Base-by-base conservation (phyloP, 768 basidiomycete genomes). In the Cyathus striatus region DNA sequence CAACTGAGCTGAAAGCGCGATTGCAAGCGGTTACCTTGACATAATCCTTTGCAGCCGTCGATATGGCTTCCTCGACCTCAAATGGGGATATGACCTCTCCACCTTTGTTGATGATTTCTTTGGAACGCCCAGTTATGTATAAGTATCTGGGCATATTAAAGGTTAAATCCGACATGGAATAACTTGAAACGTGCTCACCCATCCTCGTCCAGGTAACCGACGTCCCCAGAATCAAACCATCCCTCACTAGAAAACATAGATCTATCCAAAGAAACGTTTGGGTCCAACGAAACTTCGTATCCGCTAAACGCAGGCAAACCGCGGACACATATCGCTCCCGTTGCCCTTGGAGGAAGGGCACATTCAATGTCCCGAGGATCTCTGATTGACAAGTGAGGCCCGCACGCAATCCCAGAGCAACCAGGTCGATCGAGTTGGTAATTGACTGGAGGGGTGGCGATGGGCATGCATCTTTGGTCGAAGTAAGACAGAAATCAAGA, bases 1-100 rank as follows among this genome's bases (percentile, higher is more conserved):
- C 4, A 17, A 20, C 6, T 13, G 17, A 22, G 17, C 23, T 25
- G 16, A 23, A 18, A 41, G 22, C 21, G 18, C 20, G 40, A 23
- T 22, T 23, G 22, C 36, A 50, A 22, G 27, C 7, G 7, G 7
- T 30, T 43, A 69, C 69, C 59, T 66, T 68, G 17, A 73, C 69
- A 26, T 54, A 54, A 30, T 59, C 60, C 54, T 64, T 68, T 4
- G 69, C 69, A 9, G 64, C 67, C 14, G 59, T 65, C 32, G 64
- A 57, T 27, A 82, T 59, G 3, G 79, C 79, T 42, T 78, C 73
- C 57, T 82, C 79, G 18, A 82, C 61, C 58, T 82, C 78, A 44
- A 80, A 73, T 1, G 79, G 79, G 3, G 74, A 76, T 32, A 79
- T 71, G 40, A 79, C 78, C 58, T 81, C 78, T 6, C 79, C 79